Evolutionary conservation across 495 filamentous ascomycete genomes (phyloP), one percentile per base, ranked within the genome.

Genomic region (Penicillium coffeae): DNA sequence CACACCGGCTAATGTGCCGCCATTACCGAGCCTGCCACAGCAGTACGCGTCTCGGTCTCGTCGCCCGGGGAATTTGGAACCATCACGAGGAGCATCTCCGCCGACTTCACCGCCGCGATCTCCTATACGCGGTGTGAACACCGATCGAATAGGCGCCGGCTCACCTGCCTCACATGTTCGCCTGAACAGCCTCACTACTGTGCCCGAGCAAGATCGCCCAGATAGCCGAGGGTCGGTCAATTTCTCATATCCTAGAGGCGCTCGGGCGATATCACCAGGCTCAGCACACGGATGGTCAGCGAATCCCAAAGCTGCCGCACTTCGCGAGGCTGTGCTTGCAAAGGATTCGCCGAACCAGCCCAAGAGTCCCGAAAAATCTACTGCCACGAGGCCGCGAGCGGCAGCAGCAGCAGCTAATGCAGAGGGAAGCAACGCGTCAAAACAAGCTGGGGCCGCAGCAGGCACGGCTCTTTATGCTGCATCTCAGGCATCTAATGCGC

Each of bases 231-330:
- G 72, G 35, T 90, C 87, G 2, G 74, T 92, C 55, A 95, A 96
- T 66, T 94, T 93, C 58, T 96, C 90, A 6, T 88, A 90, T 33
- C 90, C 90, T 3, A 83, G 81, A 57, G 77, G 77, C 55, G 69
- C 78, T 15, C 72, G 73, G 3, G 63, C 68, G 1, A 75, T 55
- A 21, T 75, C 76, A 33, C 71, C 69, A 13, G 64, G 56, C n/a
- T 45, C 54, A 10, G 35, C 48, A 5, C 55, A 60, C 25, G 55
- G 61, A 51, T 42, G 42, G 1, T 50, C 42, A 39, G 58, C 34
- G 46, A 50, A 15, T 40, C 55, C 47, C 20, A 40, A 51, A 7
- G 33, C 43, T 15, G 54, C 51, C 18, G 51, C 55, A 6, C 54
- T 42, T 38, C 53, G 45, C 3, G 60, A 52, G 12, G 16, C 62